Percentiles rank a stretch among this genome's conserved stretches.
These are phyloP conservation scores for Ascochyta koolunga DNA, from an alignment of 2,329 filamentous ascomycete genomes.

Conservation along the genomic window DNA sequence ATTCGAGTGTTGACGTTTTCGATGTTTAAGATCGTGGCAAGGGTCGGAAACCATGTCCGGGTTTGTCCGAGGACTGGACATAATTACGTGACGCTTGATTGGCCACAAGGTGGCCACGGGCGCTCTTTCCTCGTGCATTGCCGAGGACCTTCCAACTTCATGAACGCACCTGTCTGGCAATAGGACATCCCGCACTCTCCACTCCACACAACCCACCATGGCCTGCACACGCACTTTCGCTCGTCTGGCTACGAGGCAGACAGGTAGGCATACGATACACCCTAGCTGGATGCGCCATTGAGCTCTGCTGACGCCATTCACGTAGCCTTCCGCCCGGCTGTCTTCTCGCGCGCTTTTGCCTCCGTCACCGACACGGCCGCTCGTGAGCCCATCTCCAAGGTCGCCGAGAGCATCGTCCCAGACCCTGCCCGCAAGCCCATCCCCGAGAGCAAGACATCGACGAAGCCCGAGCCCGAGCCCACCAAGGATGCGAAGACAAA, in stretches of 20 bases:
- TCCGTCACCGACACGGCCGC: slow-evolving; percentile 43
- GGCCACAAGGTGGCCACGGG: not conserved
- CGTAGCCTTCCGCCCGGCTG: slow-evolving; percentile 43
- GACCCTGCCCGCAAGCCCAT: slow-evolving; percentile 37
- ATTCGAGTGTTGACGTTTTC: slow-evolving; percentile 23
- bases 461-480: slow-evolving; percentile 65
- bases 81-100: not conserved
- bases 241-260: slow-evolving; percentile 46
- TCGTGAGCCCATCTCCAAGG: slow-evolving; percentile 43
- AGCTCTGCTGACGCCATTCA: slow-evolving; percentile 31
- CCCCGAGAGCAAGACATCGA: slow-evolving; percentile 62
- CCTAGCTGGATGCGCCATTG: slow-evolving; percentile 23
- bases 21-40: slow-evolving; percentile 18
- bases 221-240: slow-evolving; percentile 47
- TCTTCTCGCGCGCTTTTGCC: slow-evolving; percentile 48
- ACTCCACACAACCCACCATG: slow-evolving; percentile 41
- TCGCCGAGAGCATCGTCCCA: slow-evolving; percentile 36
- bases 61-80: slow-evolving; percentile 1
- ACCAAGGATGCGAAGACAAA: slow-evolving; percentile 71
- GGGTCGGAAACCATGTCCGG: slow-evolving; percentile 9
- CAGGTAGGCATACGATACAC: slow-evolving; percentile 34
- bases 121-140: not conserved
- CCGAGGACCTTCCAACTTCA: slow-evolving; percentile 22
- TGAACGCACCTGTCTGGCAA: slow-evolving; percentile 34
- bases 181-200: slow-evolving; percentile 33